These are phyloP conservation scores for Metschnikowia peoriensis DNA, from an alignment of 805 yeast genomes.

Conservation along the genomic window DNA sequence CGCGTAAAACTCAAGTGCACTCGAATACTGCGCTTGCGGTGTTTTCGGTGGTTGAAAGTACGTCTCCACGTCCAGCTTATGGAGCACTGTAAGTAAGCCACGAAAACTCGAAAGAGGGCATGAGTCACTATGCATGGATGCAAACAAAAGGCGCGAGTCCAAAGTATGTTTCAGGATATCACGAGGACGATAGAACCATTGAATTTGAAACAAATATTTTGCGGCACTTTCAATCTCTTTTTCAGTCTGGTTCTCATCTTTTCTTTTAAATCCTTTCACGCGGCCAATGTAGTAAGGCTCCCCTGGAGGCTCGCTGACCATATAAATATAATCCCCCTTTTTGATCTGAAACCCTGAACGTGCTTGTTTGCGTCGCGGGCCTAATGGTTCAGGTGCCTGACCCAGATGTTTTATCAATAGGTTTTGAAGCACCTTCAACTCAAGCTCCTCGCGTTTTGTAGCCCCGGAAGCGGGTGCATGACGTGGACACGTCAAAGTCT, in stretches of 20 bases:
- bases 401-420: conserved; percentile 12
- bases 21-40: conserved; percentile 9
- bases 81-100: conserved; percentile 71
- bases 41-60: conserved; percentile 18
- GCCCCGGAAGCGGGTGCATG: conserved; percentile 17
- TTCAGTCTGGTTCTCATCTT: conserved; percentile 7
- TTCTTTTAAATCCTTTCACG: conserved; percentile 61
- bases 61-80: conserved; percentile 62
- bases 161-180: conserved; percentile 67
- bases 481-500: conserved; percentile 38
- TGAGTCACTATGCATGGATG: conserved; percentile 81
- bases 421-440: conserved; percentile 10
- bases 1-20: conserved; percentile 49
- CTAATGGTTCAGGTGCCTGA: conserved; percentile 4
- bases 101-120: conserved; percentile 76
- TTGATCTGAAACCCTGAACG: conserved; percentile 31
- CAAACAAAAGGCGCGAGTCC: conserved; percentile 76
- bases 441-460: conserved; percentile 6
- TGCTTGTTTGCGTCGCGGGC: conserved; percentile 11
- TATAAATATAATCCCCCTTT: conserved; percentile 69
- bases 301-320: conserved; percentile 90
- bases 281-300: conserved; percentile 91
- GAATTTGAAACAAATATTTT: conserved; percentile 62
- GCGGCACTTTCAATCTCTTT: conserved; percentile 34
- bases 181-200: conserved; percentile 89